These are phyloP conservation scores for Floccularia luteovirens DNA, from an alignment of 768 basidiomycete genomes.

Conservation along the genomic window DNA sequence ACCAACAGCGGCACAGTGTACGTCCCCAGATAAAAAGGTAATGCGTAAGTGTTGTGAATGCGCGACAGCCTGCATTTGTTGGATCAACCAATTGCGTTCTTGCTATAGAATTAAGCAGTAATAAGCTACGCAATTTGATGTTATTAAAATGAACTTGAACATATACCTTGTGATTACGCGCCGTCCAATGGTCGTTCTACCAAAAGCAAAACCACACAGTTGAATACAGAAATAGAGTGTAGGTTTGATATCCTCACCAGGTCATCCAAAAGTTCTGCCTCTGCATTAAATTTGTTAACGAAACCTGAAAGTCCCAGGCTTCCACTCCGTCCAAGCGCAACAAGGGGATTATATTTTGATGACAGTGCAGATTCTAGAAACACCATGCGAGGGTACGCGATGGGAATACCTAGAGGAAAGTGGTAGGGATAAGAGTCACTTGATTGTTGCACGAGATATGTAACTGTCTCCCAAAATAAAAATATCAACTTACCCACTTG, in stretches of 20 bases:
- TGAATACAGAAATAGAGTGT: background rate
- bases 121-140: slow-evolving; percentile 1
- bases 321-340: slow-evolving; percentile 63
- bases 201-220: background rate
- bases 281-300: slow-evolving; percentile 87
- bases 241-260: no score
- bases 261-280: slow-evolving; percentile 92
- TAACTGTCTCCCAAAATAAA: background rate
- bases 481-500: slow-evolving; percentile 49
- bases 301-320: slow-evolving; percentile 67
- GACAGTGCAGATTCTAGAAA: slow-evolving; percentile 78
- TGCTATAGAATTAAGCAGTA: slow-evolving; percentile 32
- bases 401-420: slow-evolving; percentile 49
- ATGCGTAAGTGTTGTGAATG: slow-evolving; percentile 57
- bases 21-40: slow-evolving; percentile 88
- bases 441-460: background rate
- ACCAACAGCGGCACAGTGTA: slow-evolving; percentile 86
- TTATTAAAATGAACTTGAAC: slow-evolving; percentile 2
- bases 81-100: slow-evolving; percentile 88
- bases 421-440: background rate
- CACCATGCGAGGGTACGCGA: slow-evolving; percentile 91
- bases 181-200: slow-evolving; percentile 91
- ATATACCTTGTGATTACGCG: slow-evolving; percentile 64
- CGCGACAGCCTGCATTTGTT: slow-evolving; percentile 71
- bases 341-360: slow-evolving; percentile 79